Evolutionary conservation across 306 rosid genomes (phyloP).

Genomic region (Vigna angularis): DNA sequence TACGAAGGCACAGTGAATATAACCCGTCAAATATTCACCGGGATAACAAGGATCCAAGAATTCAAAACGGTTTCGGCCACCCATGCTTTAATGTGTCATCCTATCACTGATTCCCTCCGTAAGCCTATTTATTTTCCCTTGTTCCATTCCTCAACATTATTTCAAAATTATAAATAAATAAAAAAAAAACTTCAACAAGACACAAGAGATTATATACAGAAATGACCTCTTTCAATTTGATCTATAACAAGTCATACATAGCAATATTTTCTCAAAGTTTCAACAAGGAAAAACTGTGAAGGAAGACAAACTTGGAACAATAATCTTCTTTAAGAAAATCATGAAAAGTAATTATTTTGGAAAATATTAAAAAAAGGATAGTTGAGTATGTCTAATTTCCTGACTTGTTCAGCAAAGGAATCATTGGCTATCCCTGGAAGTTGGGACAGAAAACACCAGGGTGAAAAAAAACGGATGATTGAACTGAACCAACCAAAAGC

Average conservation of each 20-base stretch:
- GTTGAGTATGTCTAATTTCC: constrained; percentile 15
- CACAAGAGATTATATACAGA: background rate
- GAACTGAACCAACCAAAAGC: constrained; percentile 21
- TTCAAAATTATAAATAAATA: background rate
- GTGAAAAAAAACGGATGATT: background rate
- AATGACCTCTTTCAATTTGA: background rate
- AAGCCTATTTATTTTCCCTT: background rate
- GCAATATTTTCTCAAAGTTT: background rate
- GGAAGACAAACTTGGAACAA: constrained; percentile 12
- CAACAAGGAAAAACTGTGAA: background rate
- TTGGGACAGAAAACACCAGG: constrained; percentile 9
- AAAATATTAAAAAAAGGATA: constrained; percentile 1
- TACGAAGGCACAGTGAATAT: constrained; percentile 24
- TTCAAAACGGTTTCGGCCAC: background rate
- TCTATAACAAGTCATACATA: background rate
- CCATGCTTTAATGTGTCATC: constrained; percentile 2
- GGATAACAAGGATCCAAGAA: constrained; percentile 29
- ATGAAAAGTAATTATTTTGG: constrained; percentile 13
- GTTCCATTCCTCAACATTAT: background rate
- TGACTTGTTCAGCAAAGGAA: constrained; percentile 7
- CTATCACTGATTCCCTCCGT: background rate
- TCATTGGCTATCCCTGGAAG: constrained; percentile 3
- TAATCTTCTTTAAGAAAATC: background rate
- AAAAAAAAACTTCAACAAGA: background rate
- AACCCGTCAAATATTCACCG: background rate